Percentiles rank a stretch among this genome's conserved stretches.
Evolutionary conservation across 345 rosid genomes (phyloP).

Genomic region (Eucalyptus curtisii): DNA sequence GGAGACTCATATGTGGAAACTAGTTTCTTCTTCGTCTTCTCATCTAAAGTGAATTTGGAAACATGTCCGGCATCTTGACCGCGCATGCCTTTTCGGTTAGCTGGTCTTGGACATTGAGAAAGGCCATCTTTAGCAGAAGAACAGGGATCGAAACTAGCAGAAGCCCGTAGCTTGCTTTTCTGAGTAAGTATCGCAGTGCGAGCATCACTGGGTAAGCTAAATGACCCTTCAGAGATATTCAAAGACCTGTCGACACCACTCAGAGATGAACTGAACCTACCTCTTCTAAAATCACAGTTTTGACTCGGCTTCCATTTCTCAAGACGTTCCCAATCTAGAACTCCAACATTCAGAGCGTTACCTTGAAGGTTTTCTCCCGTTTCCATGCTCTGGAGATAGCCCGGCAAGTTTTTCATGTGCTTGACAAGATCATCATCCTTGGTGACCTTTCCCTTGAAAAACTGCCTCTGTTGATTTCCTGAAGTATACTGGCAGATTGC

Average conservation of each 20-base stretch:
- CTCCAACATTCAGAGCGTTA: constrained; percentile 76
- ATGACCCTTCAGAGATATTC: constrained; percentile 11
- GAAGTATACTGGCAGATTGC: constrained; percentile 10
- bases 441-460: constrained; percentile 10
- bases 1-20: constrained; percentile 16
- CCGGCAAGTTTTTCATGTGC: constrained; percentile 73
- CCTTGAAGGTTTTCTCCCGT: constrained; percentile 31
- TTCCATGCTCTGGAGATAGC: constrained; percentile 52
- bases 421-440: constrained; percentile 61
- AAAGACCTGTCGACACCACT: not conserved
- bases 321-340: constrained; percentile 72
- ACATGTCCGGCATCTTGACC: constrained; percentile 25
- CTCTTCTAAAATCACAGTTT: constrained; percentile 5
- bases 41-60: constrained; percentile 24
- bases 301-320: constrained; percentile 48
- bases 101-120: constrained; percentile 21
- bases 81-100: constrained; percentile 9
- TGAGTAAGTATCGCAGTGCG: constrained; percentile 10
- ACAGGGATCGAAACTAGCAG: constrained; percentile 4
- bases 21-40: constrained; percentile 8
- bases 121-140: constrained; percentile 11
- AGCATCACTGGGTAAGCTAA: constrained; percentile 7
- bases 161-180: constrained; percentile 1
- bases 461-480: constrained; percentile 5
- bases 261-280: constrained; percentile 13